A percentile compares a stretch with the other conserved stretches of the same genome.
phyloP scores from a whole-genome alignment of 2,329 filamentous ascomycete species.

The Volutella citrinella region DNA sequence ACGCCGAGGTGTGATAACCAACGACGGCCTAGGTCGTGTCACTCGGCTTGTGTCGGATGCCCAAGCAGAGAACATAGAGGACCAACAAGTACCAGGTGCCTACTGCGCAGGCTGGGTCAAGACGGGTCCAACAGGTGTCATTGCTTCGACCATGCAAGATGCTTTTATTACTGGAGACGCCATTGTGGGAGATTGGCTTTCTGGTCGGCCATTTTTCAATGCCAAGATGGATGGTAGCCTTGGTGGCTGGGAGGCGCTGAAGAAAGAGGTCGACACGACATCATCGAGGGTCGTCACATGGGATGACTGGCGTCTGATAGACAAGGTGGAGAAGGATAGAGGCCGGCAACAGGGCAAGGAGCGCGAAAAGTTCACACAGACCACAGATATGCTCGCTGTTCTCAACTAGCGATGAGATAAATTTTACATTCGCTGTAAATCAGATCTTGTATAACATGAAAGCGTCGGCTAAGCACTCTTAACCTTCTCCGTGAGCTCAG shows the following conservation, averaged over 20 bases:
- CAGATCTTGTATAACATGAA: too few relatives aligned
- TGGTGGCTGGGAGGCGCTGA: conserved; percentile 75
- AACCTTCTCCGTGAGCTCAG: conserved; percentile 93
- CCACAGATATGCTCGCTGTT: conserved; percentile 55
- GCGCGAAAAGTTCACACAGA: conserved; percentile 66
- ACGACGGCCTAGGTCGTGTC: conserved; percentile 77
- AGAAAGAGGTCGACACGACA: conserved; percentile 50
- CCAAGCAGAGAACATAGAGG: conserved; percentile 30
- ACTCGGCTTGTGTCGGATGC: conserved; percentile 33
- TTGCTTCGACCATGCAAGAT: conserved; percentile 93
- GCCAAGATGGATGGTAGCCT: conserved; percentile 2
- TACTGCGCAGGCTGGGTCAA: conserved; percentile 99
- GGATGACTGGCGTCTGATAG: conserved; percentile 82
- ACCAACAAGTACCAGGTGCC: conserved; percentile 58
- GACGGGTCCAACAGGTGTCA: conserved; percentile 88
- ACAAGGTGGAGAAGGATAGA: conserved; percentile 67
- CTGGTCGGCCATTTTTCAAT: conserved; percentile 39
- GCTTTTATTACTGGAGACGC: conserved; percentile 86
- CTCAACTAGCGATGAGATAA: conserved; percentile 32
- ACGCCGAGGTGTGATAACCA: conserved; percentile 71
- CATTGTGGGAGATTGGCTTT: conserved; percentile 73
- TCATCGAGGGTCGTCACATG: conserved; percentile 68
- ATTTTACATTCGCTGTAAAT: conserved; percentile 25
- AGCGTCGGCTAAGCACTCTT: conserved; percentile 58
- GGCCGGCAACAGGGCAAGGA: conserved; percentile 70